Evolutionary conservation across 768 basidiomycete species (phyloP), one percentile per base, ranked within the genome.

Genomic region (Boletus rubescentipes): DNA sequence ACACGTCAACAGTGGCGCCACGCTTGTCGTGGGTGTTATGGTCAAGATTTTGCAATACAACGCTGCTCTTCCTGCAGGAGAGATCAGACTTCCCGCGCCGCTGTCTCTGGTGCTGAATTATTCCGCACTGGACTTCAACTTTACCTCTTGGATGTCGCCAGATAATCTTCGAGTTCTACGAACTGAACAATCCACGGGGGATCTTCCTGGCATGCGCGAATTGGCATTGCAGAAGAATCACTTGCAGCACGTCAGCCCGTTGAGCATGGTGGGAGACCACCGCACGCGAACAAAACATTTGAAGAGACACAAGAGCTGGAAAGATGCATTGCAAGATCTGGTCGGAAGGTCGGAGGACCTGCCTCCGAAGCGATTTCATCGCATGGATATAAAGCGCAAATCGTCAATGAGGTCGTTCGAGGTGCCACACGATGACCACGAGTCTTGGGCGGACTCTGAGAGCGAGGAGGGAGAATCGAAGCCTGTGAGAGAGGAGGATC

Each of bases 111-210:
- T 97, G 29, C 81, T 96, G 49, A 92, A 85, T 60, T 99, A 98
- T 70, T 84, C 95, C 0, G 90, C 89, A 23, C 80, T 98, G 41
- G 95, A 98, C 70, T 98, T 99, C 76, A 98, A 98, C 69, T 98
- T 96, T 65, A 93, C 93, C 0, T 96, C 94, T 20, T 98, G 96
- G 96, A 93, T 94, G 92, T 81, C 89, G 0, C 84, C 85, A 9
- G 81, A 81, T 18, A 85, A 98, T 68, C 77, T 98, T 51, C 85
- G 83, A 5, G 88, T 96, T 29, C 77, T 98, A 14, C 83, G 89
- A 49, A 83, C 88, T 3, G 95, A 98, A 68, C 91, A 93, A 65
- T 93, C 93, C 1, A 86, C 89, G 14, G 84, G 88, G 0, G 82
- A 91, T 68, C 75, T 98, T 14, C 82, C 88, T 26, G 86, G 87